Conservation (phyloP, 2,329 filamentous ascomycete species). For the Colletotrichum sp. region DNA sequence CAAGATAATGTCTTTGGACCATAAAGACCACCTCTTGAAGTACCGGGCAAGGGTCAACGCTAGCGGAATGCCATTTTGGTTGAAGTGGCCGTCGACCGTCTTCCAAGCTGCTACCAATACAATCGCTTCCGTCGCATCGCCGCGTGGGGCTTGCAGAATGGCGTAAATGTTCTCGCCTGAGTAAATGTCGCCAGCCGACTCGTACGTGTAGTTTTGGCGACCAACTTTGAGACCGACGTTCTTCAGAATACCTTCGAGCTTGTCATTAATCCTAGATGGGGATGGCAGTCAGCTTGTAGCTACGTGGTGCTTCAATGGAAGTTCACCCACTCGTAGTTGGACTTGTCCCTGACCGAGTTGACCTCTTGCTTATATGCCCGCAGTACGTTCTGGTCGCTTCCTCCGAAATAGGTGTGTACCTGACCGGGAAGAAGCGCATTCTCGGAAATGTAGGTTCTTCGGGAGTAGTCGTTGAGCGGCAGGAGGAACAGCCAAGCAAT, state of each 20-base stretch:
- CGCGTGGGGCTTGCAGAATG: slow-evolving; percentile 88
- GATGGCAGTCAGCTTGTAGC: neutral
- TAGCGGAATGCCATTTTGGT: slow-evolving; percentile 85
- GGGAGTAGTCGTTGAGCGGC: slow-evolving; percentile 88
- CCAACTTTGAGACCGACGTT: slow-evolving; percentile 86
- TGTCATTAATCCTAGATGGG: slow-evolving; percentile 64
- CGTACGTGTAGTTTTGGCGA: slow-evolving; percentile 86
- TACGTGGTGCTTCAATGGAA: neutral
- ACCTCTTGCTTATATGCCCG: slow-evolving; percentile 88
- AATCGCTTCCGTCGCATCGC: slow-evolving; percentile 96
- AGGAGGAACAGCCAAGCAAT: slow-evolving; percentile 89
- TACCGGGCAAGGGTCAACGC: slow-evolving; percentile 88
- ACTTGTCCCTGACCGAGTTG: slow-evolving; percentile 59
- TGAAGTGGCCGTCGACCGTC: slow-evolving; percentile 78
- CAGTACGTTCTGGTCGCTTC: slow-evolving; percentile 94
- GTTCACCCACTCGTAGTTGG: slow-evolving; percentile 54
- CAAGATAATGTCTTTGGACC: slow-evolving; percentile 98
- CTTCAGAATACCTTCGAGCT: slow-evolving; percentile 75
- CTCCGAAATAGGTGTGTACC: slow-evolving; percentile 96
- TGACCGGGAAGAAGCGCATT: slow-evolving; percentile 95
- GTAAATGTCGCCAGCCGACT: slow-evolving; percentile 74
- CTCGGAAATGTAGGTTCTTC: slow-evolving; percentile 94
- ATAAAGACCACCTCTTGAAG: slow-evolving; percentile 96
- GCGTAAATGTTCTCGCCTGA: slow-evolving; percentile 91
- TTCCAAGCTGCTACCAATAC: slow-evolving; percentile 90